These are phyloP conservation scores for Marsdenia floribunda DNA, from an alignment of 257 asterid genomes.

Conservation along the genomic window DNA sequence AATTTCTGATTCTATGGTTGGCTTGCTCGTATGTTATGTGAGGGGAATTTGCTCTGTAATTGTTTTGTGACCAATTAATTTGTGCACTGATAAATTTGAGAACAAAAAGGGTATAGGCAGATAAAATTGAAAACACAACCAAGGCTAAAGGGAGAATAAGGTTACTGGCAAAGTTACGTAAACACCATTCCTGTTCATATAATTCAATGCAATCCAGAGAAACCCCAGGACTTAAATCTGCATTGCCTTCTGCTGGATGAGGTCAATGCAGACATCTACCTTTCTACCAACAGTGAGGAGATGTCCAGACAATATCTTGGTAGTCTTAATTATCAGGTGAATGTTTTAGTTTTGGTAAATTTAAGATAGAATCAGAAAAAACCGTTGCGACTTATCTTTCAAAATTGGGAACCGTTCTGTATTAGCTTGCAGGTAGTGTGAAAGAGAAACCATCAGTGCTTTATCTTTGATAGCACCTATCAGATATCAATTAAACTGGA, in stretches of 20 bases:
- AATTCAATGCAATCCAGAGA: neutral
- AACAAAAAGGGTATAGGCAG: neutral
- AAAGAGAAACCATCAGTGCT: neutral
- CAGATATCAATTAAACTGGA: neutral
- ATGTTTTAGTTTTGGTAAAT: neutral
- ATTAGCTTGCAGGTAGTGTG: neutral
- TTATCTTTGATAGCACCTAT: neutral
- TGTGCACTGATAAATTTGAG: neutral
- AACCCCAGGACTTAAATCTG: neutral
- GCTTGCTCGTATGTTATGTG: neutral
- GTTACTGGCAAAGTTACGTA: neutral
- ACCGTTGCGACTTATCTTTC: neutral
- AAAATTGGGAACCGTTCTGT: neutral
- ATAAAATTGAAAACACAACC: neutral
- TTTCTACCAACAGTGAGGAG: neutral
- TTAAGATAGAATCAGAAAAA: neutral
- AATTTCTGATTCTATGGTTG: neutral
- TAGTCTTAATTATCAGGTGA: neutral
- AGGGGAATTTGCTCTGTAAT: neutral
- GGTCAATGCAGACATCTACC: neutral
- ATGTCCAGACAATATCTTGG: neutral
- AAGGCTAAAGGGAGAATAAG: neutral
- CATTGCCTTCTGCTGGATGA: neutral
- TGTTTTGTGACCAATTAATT: neutral
- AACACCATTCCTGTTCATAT: neutral